A percentile compares a stretch with the other conserved stretches of the same genome.
Conservation (phyloP, 2,329 filamentous ascomycete genomes). For the Calonectria honghensis region DNA sequence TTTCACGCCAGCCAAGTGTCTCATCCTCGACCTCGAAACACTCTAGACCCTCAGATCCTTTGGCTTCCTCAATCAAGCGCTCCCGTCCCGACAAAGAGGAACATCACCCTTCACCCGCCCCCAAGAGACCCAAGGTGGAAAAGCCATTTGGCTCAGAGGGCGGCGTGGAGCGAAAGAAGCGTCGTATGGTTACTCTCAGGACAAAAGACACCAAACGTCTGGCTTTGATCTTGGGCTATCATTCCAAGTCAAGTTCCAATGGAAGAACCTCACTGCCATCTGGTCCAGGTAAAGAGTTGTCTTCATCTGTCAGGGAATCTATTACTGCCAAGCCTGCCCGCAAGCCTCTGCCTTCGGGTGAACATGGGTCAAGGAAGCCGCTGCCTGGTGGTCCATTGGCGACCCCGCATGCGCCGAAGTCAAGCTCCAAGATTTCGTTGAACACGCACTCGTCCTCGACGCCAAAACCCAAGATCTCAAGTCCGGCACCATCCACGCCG, state of each 20-base stretch:
- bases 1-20: constrained; percentile 52
- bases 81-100: constrained; percentile 63
- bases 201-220: constrained; percentile 60
- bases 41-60: constrained; percentile 45
- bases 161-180: constrained; percentile 56
- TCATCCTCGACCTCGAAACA: constrained; percentile 48
- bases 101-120: constrained; percentile 56
- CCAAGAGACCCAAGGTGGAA: constrained; percentile 64
- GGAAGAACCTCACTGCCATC: constrained; percentile 60
- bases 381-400: constrained; percentile 56
- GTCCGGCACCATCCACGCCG: constrained; percentile 51
- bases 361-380: constrained; percentile 55
- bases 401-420: constrained; percentile 49
- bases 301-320: constrained; percentile 53
- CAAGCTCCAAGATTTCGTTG: constrained; percentile 54
- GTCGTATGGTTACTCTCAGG: constrained; percentile 62
- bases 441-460: constrained; percentile 49
- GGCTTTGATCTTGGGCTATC: constrained; percentile 59
- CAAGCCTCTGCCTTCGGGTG: constrained; percentile 61
- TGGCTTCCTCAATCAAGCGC: constrained; percentile 58
- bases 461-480: constrained; percentile 51
- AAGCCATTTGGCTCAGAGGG: constrained; percentile 50
- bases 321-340: constrained; percentile 60
- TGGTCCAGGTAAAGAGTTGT: constrained; percentile 53
- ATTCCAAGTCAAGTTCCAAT: constrained; percentile 46